phyloP scores from a whole-genome alignment of 1,284 basidiomycete species.

The Pisolithus thermaeus region DNA sequence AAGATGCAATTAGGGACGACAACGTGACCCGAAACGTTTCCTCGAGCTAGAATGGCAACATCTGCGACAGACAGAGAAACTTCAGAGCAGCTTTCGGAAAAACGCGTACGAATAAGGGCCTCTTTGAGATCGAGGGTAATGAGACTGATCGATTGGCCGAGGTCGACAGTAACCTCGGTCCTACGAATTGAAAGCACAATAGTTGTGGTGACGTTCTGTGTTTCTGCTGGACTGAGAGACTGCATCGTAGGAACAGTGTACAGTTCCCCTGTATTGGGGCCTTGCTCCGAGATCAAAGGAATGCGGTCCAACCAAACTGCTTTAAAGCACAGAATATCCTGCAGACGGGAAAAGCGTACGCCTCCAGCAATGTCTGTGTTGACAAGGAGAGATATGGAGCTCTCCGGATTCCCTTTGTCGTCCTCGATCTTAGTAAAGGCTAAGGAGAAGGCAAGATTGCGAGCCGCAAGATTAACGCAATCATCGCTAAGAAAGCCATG shows the following conservation, averaged over 20 bases:
- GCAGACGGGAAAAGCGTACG: slow-evolving; percentile 73
- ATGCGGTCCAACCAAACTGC: slow-evolving; percentile 87
- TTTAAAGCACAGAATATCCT: slow-evolving; percentile 85
- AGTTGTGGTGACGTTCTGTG: slow-evolving; percentile 50
- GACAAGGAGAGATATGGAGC: slow-evolving; percentile 61
- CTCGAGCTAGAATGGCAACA: slow-evolving; percentile 57
- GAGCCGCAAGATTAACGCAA: slow-evolving; percentile 68
- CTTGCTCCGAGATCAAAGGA: slow-evolving; percentile 56
- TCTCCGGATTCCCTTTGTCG: slow-evolving; percentile 35
- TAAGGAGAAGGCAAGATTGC: slow-evolving; percentile 70
- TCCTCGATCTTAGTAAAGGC: slow-evolving; percentile 51
- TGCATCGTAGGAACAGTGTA: slow-evolving; percentile 11
- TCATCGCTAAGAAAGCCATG: slow-evolving; percentile 80
- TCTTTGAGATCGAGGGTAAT: slow-evolving; percentile 62
- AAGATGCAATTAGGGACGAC: slow-evolving; percentile 70
- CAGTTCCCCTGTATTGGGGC: slow-evolving; percentile 22
- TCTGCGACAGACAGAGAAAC: slow-evolving; percentile 63
- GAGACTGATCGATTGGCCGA: slow-evolving; percentile 69
- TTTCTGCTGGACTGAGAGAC: slow-evolving; percentile 17
- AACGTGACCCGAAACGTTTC: slow-evolving; percentile 71
- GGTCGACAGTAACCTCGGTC: slow-evolving; percentile 68
- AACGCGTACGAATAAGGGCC: slow-evolving; percentile 52
- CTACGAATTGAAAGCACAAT: slow-evolving; percentile 66
- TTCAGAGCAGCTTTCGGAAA: slow-evolving; percentile 54
- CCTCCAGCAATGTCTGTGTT: slow-evolving; percentile 74